These are phyloP conservation scores for Lavandula angustifolia DNA, from an alignment of 257 asterid genomes.

Conservation along the genomic window DNA sequence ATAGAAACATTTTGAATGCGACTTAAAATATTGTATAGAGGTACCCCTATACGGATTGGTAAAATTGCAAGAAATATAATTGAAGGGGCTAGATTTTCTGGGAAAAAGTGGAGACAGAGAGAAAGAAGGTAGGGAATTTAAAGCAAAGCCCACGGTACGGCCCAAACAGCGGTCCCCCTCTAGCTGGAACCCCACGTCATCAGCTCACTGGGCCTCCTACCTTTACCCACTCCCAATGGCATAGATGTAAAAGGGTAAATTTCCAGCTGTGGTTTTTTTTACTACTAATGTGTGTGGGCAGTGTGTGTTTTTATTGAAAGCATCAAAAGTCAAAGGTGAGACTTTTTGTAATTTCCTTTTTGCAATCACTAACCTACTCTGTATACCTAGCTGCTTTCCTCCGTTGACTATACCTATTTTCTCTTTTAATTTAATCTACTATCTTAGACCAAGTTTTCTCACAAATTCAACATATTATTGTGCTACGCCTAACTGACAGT, in stretches of 20 bases:
- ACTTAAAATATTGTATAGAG: too few species aligned
- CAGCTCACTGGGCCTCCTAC: not conserved
- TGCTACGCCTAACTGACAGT: too few species aligned
- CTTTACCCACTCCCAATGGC: too few species aligned
- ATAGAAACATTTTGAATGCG: too few species aligned
- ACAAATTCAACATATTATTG: too few species aligned
- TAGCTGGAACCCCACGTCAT: not conserved
- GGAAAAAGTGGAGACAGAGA: not conserved
- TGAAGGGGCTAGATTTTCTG: too few species aligned
- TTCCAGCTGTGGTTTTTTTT: conserved; percentile 11
- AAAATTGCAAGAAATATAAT: too few species aligned
- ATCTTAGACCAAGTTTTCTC: too few species aligned
- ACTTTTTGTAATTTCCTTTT: conserved; percentile 29
- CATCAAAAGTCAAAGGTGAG: conserved; percentile 38
- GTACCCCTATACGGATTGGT: too few species aligned
- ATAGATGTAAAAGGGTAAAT: not conserved
- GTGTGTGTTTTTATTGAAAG: conserved; percentile 16
- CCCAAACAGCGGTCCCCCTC: conserved; percentile 37
- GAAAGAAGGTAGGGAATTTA: not conserved
- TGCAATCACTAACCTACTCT: conserved; percentile 33
- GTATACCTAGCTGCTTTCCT: not conserved
- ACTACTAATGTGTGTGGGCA: not conserved
- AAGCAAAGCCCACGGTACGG: conserved; percentile 23
- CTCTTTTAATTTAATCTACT: not conserved
- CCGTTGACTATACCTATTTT: not conserved